Conservation (phyloP, 2,329 filamentous ascomycete genomes). For the Tolypocladium paradoxum region DNA sequence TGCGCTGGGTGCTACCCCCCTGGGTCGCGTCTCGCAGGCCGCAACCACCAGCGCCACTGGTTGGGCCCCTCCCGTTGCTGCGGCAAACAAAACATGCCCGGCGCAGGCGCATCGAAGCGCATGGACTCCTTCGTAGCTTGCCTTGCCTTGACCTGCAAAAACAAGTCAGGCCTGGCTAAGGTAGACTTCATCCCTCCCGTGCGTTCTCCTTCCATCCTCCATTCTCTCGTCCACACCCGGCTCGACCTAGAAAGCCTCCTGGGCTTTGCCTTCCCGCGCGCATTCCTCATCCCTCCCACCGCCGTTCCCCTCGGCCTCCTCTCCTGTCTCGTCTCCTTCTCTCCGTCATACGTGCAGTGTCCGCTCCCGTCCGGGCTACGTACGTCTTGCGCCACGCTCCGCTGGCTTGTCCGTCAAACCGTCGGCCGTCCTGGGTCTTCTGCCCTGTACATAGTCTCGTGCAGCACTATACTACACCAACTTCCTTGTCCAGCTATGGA, state of each 20-base stretch:
- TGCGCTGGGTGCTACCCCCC: neutral
- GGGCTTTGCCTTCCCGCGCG: neutral
- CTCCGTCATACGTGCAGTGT: neutral
- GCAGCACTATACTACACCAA: neutral
- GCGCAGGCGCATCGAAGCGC: neutral
- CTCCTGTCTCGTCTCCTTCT: neutral
- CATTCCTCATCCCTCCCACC: neutral
- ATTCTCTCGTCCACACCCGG: neutral
- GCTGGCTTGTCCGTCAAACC: neutral
- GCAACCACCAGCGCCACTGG: neutral
- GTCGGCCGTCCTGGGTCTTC: neutral
- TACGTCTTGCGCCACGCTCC: neutral
- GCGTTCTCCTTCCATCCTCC: too few species aligned
- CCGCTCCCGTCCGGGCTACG: neutral
- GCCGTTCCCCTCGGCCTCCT: neutral
- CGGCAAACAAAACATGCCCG: constrained; percentile 9
- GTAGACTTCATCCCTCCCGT: too few species aligned
- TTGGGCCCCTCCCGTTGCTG: constrained; percentile 10
- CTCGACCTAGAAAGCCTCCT: neutral
- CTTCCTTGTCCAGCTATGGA: constrained; percentile 19
- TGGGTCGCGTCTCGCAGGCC: neutral
- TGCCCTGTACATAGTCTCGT: neutral
- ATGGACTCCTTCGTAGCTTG: too few species aligned
- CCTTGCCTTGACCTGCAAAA: neutral
- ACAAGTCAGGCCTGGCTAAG: neutral